Percentiles rank a stretch among this genome's conserved stretches.
Conservation (phyloP, 768 basidiomycete species). For the Wakefieldia striispora region DNA sequence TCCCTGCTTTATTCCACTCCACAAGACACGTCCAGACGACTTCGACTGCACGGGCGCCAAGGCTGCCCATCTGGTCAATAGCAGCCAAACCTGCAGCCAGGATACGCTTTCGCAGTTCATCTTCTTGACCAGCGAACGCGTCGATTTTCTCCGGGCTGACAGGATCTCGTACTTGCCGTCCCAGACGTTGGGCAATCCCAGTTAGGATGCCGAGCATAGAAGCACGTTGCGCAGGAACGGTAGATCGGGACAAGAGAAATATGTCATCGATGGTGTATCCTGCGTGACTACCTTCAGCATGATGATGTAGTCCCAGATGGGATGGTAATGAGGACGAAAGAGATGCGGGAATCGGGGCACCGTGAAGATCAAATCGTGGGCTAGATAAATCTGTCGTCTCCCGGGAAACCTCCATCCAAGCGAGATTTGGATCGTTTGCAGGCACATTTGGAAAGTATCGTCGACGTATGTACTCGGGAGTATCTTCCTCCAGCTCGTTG, state of each 20-base stretch:
- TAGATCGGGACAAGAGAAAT: conserved; percentile 75
- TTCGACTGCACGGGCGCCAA: conserved; percentile 67
- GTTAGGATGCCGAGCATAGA: conserved; percentile 76
- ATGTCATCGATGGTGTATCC: conserved; percentile 90
- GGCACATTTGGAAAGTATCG: conserved; percentile 79
- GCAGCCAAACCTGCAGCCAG: conserved; percentile 68
- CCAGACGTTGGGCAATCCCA: conserved; percentile 45
- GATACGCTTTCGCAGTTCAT: conserved; percentile 55
- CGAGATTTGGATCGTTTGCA: conserved; percentile 67
- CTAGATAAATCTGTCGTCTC: conserved; percentile 22
- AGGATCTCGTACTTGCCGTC: conserved; percentile 13
- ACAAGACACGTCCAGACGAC: conserved; percentile 74
- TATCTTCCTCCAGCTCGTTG: conserved; percentile 58
- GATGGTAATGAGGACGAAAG: conserved; percentile 65
- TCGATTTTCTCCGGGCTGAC: background rate
- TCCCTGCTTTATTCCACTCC: conserved; percentile 47
- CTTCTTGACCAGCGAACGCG: conserved; percentile 32
- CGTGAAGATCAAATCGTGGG: conserved; percentile 75
- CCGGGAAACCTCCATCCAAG: conserved; percentile 60
- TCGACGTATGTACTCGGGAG: conserved; percentile 78
- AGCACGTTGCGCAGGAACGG: conserved; percentile 78
- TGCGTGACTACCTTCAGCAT: conserved; percentile 71
- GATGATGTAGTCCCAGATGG: conserved; percentile 88
- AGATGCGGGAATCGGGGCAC: conserved; percentile 58
- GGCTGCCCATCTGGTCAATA: conserved; percentile 59